phyloP scores from a whole-genome alignment of 2,329 filamentous ascomycete genomes.

The Sporothrix sp. region DNA sequence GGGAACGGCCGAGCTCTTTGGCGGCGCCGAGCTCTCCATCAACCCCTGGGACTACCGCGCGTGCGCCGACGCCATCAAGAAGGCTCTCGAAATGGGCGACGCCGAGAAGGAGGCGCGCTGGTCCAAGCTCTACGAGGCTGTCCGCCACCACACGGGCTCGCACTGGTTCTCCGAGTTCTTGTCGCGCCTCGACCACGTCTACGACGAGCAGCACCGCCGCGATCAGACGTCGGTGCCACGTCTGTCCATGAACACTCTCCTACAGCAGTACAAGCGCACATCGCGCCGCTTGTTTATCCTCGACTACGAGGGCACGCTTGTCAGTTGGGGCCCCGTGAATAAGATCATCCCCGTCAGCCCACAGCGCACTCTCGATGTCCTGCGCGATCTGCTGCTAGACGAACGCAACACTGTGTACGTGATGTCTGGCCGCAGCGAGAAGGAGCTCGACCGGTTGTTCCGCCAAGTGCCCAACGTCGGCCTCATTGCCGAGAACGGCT shows the following conservation, averaged over 20 bases:
- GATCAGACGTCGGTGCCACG: conserved; percentile 82
- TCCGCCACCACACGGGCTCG: conserved; percentile 72
- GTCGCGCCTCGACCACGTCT: conserved; percentile 60
- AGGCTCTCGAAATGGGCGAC: conserved; percentile 68
- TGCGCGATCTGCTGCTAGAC: conserved; percentile 74
- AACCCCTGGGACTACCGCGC: conserved; percentile 94
- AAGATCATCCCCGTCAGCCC: conserved; percentile 81
- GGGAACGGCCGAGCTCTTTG: conserved; percentile 79
- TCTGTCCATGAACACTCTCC: conserved; percentile 57
- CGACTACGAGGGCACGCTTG: conserved; percentile 88
- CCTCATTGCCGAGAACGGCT: conserved; percentile 89
- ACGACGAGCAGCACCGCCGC: conserved; percentile 74
- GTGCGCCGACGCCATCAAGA: conserved; percentile 76
- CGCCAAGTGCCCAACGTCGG: conserved; percentile 73
- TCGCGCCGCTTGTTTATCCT: conserved; percentile 72
- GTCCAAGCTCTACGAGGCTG: conserved; percentile 60
- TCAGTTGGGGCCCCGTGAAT: conserved; percentile 74
- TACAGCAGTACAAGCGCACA: conserved; percentile 55
- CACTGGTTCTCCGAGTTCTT: conserved; percentile 78
- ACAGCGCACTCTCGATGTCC: conserved; percentile 67
- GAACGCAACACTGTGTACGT: conserved; percentile 80
- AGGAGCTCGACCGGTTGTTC: conserved; percentile 82
- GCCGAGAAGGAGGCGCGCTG: conserved; percentile 68
- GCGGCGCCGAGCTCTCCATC: conserved; percentile 68
- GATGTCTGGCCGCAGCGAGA: conserved; percentile 81